Base-by-base conservation (phyloP, 768 basidiomycete species). In the Amanita pallidorosea region DNA sequence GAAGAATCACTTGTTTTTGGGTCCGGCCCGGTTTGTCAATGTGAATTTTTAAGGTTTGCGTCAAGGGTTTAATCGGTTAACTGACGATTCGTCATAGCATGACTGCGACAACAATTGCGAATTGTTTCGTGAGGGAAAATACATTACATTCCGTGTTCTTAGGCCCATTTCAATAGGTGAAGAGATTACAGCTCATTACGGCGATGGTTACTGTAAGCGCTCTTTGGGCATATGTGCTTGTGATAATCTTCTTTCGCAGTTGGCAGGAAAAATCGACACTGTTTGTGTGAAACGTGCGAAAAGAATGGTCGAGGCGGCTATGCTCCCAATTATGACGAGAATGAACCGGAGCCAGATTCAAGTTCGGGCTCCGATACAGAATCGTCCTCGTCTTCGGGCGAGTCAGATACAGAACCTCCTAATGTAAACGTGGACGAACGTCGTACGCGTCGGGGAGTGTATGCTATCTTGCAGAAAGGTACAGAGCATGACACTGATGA, bases 61-160 rank as follows among this genome's bases (percentile, higher is more conserved):
- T 55, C 48, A 55, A 56, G 55, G 55, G 51, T 52, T 42, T 56
- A 49, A 56, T 52, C 50, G 22, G 35, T 50, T 47, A 52, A 53
- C 56, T 59, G 55, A 57, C 53, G 45, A 22, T 53, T 40, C 48
- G 53, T 62, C 57, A 56, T 64, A 90, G 89, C 89, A 92, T 63
- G 89, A 92, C 63, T 92, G 89, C 63, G 80, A 88, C 53, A 86
- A 91, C 59, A 92, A 92, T 63, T 88, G 85, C 47, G 88, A 91
- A 59, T 73, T 92, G 49, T 89, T 91, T 61, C 86, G 89, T 42
- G 86, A 89, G 68, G 89, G 89, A 43, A 80, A 81, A 62, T 88
- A 89, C 61, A 91, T 92, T 67, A 91, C 90, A 23, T 92, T 92
- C 67, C 80, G 87, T 37, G 85, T 86, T 52, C 73, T 90, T 62